phyloP scores from a whole-genome alignment of 192 early-diverging fungal genomes.

The Oehlia diaphana region DNA sequence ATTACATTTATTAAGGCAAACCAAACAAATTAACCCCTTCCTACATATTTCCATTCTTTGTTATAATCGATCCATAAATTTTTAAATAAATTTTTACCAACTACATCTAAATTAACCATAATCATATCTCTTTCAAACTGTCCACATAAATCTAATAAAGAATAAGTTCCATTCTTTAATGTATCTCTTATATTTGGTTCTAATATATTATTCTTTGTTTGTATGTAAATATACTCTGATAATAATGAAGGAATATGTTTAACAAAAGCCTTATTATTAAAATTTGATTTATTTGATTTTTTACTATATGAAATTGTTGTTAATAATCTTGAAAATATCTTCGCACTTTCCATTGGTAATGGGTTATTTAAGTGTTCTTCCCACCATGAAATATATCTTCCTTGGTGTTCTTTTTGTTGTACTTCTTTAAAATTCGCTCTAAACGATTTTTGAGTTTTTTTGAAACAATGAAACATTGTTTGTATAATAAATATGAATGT shows the following conservation, averaged over 20 bases:
- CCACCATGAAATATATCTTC: not conserved
- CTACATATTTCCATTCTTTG: constrained; percentile 57
- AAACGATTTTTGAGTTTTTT: constrained; percentile 43
- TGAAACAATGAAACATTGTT: constrained; percentile 60
- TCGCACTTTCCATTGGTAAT: constrained; percentile 35
- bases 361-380: not conserved
- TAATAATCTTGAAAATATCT: constrained; percentile 39
- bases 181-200: constrained; percentile 43
- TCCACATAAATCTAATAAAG: constrained; percentile 64
- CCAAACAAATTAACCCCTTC: constrained; percentile 28
- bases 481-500: constrained; percentile 53
- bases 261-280: constrained; percentile 36
- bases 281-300: constrained; percentile 19
- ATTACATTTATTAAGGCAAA: no score
- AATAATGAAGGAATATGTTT: constrained; percentile 53
- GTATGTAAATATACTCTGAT: constrained; percentile 61
- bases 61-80: constrained; percentile 49
- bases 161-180: constrained; percentile 55
- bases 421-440: constrained; percentile 17
- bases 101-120: constrained; percentile 59
- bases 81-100: constrained; percentile 54
- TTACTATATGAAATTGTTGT: constrained; percentile 37
- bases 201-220: constrained; percentile 47
- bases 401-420: constrained; percentile 13
- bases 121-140: constrained; percentile 66